Evolutionary conservation across 2,329 filamentous ascomycete genomes (phyloP).

Genomic region (Pyrenochaeta sp.): DNA sequence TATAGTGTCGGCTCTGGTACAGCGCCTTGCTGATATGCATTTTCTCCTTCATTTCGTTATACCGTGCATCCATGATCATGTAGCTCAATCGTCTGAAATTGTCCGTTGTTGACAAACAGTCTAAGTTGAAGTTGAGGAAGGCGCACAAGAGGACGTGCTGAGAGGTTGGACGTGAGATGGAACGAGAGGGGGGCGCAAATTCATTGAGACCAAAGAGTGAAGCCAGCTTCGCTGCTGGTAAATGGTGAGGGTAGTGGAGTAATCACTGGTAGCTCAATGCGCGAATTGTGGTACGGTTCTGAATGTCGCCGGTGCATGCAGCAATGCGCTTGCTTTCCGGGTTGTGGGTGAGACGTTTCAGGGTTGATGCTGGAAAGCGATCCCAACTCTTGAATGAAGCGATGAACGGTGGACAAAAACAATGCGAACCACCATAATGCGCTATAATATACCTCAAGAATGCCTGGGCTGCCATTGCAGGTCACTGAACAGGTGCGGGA

Average conservation of each 20-base stretch:
- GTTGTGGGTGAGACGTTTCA: background rate
- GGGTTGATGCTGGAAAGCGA: constrained; percentile 12
- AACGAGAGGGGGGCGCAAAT: constrained; percentile 9
- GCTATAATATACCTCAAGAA: constrained; percentile 22
- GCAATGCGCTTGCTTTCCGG: constrained; percentile 7
- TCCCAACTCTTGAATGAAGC: background rate
- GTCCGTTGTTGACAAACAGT: constrained; percentile 6
- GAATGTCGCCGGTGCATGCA: background rate
- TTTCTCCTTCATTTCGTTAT: constrained; percentile 32
- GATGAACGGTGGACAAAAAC: constrained; percentile 11
- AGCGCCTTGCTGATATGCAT: constrained; percentile 41
- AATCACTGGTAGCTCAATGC: background rate
- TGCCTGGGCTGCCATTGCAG: constrained; percentile 7
- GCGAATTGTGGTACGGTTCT: background rate
- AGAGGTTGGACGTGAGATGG: constrained; percentile 7
- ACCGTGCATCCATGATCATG: constrained; percentile 27
- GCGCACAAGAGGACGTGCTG: constrained; percentile 4
- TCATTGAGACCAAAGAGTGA: constrained; percentile 13
- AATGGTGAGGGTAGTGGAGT: background rate
- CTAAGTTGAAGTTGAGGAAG: constrained; percentile 12
- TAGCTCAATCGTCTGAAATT: constrained; percentile 6
- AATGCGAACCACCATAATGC: constrained; percentile 10
- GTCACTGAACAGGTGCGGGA: constrained; percentile 11
- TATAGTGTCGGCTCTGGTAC: constrained; percentile 46
- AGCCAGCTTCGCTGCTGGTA: constrained; percentile 10